phyloP scores from a whole-genome alignment of 139 green algal genomes.

The Closterium sp. region DNA sequence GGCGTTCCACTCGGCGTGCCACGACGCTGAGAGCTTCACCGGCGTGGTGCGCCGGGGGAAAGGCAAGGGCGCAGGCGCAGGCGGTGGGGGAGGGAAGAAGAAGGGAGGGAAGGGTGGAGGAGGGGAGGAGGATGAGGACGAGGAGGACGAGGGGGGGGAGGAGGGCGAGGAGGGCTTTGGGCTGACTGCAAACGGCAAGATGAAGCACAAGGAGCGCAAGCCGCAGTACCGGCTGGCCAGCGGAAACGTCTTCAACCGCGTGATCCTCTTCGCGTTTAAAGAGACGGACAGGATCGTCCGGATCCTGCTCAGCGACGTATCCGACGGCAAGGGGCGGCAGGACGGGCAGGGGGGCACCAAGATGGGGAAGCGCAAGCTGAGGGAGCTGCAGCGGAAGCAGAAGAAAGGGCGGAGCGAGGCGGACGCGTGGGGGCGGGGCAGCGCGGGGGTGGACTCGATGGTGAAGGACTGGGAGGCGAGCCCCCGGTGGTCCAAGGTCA shows the following conservation, averaged over 20 bases:
- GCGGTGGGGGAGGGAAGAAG: background rate
- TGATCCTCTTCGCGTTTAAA: constrained; percentile 79
- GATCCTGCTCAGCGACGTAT: constrained; percentile 58
- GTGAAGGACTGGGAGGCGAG: background rate
- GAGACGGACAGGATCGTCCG: constrained; percentile 81
- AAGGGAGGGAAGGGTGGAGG: background rate
- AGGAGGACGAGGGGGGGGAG: constrained; percentile 31
- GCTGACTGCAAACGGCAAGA: background rate
- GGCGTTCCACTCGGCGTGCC: constrained; percentile 80
- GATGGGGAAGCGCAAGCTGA: background rate
- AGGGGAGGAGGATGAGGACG: background rate
- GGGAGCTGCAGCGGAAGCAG: background rate
- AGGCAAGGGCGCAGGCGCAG: constrained; percentile 46
- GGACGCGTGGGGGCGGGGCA: background rate
- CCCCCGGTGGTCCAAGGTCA: constrained; percentile 70
- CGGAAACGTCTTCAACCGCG: constrained; percentile 76
- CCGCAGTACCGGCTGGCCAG: constrained; percentile 64
- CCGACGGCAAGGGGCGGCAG: background rate
- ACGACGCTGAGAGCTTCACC: constrained; percentile 62
- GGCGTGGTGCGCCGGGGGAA: constrained; percentile 50
- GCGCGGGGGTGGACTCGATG: background rate
- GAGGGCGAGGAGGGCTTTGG: background rate
- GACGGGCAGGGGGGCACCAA: background rate
- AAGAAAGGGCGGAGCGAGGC: constrained; percentile 2
- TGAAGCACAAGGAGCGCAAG: constrained; percentile 1